Evolutionary conservation across 768 basidiomycete species (phyloP), one percentile per base, ranked within the genome.

Genomic region (Termitomyces sp.): DNA sequence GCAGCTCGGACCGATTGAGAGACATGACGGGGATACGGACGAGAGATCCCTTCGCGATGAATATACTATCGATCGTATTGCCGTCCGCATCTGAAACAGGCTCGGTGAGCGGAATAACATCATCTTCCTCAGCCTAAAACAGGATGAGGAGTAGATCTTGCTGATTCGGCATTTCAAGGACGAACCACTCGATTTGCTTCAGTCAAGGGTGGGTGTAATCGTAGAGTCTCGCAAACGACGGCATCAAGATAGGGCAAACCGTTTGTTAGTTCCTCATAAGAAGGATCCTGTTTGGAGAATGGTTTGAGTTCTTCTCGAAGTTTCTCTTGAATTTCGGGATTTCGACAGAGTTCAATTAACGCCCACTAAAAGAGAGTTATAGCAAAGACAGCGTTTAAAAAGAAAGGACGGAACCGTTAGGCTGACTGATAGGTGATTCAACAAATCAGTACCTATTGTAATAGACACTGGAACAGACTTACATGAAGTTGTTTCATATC

Each of bases 201-300:
- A 4, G 50, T 24, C 3, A 72, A 62, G 0, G 77, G 72, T 9
- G 79, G 72, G 57, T 80, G 77, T 3, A 79, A 60, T 22, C 79
- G 65, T 7, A 80, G 64, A 8, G 71, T 72, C 59, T 81, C 80
- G 44, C 74, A 74, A 0, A 72, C 68, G n/a, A 80, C 72, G 34
- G 62, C 62, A n/a, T 65, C 58, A 22, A 65, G 62, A 42, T 61
- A 65, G 1, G 64, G 64, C 14, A 65, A 36, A 16, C 43, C 48
- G 27, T 30, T 52, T n/a, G 47, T 48, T 13, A 62, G 37, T 24
- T 62, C 57, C 0, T 64, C 64, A 3, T 48, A 60, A 1, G 64
- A 53, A 1, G 61, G 61, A 36, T 55, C 45, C 3, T 55, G 53
- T 4, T 22, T 20, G 1, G 48, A 22, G 30, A 57, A 58, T 62